These are phyloP conservation scores for Coemansia umbellata DNA, from an alignment of 192 early-diverging fungal genomes.

Conservation along the genomic window DNA sequence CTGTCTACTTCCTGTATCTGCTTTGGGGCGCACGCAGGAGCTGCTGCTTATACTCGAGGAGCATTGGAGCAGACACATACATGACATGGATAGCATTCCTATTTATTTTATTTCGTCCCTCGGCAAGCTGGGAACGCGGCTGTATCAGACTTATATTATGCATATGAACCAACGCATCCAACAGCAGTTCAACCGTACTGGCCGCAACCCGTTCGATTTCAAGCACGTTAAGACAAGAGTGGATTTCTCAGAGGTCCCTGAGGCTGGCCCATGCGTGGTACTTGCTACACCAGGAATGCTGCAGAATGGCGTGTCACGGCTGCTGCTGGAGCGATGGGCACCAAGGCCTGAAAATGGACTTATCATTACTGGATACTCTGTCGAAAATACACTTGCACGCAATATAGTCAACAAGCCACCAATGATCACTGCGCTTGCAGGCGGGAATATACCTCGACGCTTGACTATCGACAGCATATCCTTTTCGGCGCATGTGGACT, in stretches of 20 bases:
- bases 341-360: constrained; percentile 88
- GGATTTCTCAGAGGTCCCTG: constrained; percentile 84
- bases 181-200: constrained; percentile 69
- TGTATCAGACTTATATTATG: constrained; percentile 96
- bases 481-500: constrained; percentile 98
- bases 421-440: constrained; percentile 76
- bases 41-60: constrained; percentile 95
- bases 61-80: constrained; percentile 87
- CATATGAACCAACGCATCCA: constrained; percentile 97
- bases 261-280: constrained; percentile 96
- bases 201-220: constrained; percentile 93
- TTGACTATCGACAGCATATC: constrained; percentile 91
- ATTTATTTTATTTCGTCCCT: constrained; percentile 93
- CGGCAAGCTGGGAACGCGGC: constrained; percentile 96
- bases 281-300: constrained; percentile 98
- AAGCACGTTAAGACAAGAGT: constrained; percentile 90
- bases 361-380: constrained; percentile 95
- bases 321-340: constrained; percentile 95
- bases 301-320: constrained; percentile 91
- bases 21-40: constrained; percentile 96
- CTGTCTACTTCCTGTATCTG: constrained; percentile 94
- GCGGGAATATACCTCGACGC: constrained; percentile 73
- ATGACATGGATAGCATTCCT: constrained; percentile 81
- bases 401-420: constrained; percentile 80
- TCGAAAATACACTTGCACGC: constrained; percentile 92